Evolutionary conservation across 2,329 filamentous ascomycete species (phyloP).

Genomic region (Parastagonospora nodorum): DNA sequence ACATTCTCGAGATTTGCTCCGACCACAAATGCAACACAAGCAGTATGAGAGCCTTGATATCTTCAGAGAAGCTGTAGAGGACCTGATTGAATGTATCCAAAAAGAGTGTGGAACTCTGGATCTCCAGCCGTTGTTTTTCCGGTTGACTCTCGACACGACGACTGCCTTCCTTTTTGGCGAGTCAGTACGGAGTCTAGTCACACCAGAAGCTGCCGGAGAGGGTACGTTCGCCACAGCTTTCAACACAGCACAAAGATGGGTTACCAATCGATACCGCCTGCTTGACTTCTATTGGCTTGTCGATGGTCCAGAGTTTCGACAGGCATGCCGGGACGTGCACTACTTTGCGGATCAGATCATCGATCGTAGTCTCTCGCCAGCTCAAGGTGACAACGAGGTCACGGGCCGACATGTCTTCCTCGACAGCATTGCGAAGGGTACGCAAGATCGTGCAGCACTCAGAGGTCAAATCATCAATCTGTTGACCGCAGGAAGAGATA

Average conservation of each 20-base stretch:
- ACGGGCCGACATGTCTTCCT: conserved; percentile 46
- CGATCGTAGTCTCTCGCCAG: conserved; percentile 47
- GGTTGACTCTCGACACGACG: conserved; percentile 68
- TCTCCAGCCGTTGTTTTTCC: conserved; percentile 67
- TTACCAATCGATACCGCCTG: conserved; percentile 44
- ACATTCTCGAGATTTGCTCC: conserved; percentile 49
- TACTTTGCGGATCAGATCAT: conserved; percentile 51
- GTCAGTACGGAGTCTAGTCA: conserved; percentile 31
- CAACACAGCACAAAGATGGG: conserved; percentile 43
- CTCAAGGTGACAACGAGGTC: conserved; percentile 18
- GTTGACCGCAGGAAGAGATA: conserved; percentile 37
- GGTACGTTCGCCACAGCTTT: conserved; percentile 46
- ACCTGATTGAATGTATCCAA: conserved; percentile 61
- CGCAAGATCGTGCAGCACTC: conserved; percentile 44
- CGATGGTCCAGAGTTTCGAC: conserved; percentile 35
- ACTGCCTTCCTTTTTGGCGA: conserved; percentile 72
- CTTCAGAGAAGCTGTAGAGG: conserved; percentile 61
- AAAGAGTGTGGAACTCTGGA: conserved; percentile 54
- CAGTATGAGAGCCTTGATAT: conserved; percentile 57
- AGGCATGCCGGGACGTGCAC: conserved; percentile 32
- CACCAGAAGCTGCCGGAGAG: conserved; percentile 19
- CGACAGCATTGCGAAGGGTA: conserved; percentile 42
- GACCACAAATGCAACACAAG: conserved; percentile 54
- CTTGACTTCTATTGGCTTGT: conserved; percentile 52
- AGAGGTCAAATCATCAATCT: conserved; percentile 50